Evolutionary conservation across 1,284 basidiomycete genomes (phyloP), one percentile per base, ranked within the genome.

Genomic region (Sphaerobolus stellatus): DNA sequence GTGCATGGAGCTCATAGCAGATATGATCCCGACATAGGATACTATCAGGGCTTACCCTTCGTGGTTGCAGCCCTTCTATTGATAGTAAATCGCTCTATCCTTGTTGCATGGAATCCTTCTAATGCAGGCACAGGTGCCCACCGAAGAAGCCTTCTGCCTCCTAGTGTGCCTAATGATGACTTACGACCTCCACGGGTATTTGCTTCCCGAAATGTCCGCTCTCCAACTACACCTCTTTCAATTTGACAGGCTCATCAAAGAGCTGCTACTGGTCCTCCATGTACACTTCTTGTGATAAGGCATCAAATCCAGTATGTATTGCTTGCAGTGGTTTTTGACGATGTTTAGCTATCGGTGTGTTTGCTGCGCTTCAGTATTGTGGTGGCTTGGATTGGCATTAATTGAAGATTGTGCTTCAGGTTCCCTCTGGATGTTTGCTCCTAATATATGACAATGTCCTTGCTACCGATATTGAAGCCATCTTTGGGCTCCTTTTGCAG

Each of bases 161-260:
- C 81, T 99, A n/a, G 94, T 98, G n/a, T 80, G 96, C 52, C 72
- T 99, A n/a, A 99, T 99, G 96, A 82, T 97, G 61, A 90, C 92
- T 3, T 99, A 99, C 68, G 95, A 96, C 67, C 77, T 98, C 2
- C 85, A 95, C 46, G 94, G 94, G 0, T 96, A 98, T 71, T 99
- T 94, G 72, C 79, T 97, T 14, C 95, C 96, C 6, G 95, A 99
- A 64, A 99, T 99, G 96, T 97, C 96, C 0, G 94, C 94, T 56
- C 71, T 99, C 4, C 97, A 98, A 68, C 75, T 96, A 41, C 89
- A 95, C 14, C 78, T 99, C 54, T 85, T 80, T 63, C 74, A 93
- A 83, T 98, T 98, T 69, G 97, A 98, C 68, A 88, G 96, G 18
- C 74, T 98, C 44, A 75, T 98, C 25, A 97, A 99, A 69, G 96